These are phyloP conservation scores for Pholiota adiposa DNA, from an alignment of 1,284 basidiomycete species.

Conservation along the genomic window DNA sequence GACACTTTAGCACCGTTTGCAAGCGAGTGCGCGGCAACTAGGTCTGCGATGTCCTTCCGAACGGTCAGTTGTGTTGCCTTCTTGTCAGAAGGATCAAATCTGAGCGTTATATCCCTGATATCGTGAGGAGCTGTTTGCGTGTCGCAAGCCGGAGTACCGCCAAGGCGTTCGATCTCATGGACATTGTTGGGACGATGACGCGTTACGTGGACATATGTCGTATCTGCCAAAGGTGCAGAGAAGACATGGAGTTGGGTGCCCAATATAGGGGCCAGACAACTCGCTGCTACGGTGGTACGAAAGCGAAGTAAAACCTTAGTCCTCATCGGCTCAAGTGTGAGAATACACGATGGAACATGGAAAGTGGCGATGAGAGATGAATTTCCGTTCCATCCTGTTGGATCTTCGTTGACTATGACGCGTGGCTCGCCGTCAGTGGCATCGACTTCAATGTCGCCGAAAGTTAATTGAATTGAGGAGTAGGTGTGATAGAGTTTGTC, in stretches of 20 bases:
- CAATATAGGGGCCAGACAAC: no score
- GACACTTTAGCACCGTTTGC: conserved; percentile 24
- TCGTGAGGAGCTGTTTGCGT: neutral
- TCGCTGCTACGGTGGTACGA: no score
- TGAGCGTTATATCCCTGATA: neutral
- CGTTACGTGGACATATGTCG: conserved; percentile 37
- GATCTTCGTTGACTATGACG: conserved; percentile 38
- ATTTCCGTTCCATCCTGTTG: conserved; percentile 30
- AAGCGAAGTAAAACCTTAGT: conserved; percentile 34
- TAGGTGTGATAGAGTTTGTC: conserved; percentile 36
- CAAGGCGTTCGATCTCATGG: conserved; percentile 20
- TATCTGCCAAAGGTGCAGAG: conserved; percentile 33
- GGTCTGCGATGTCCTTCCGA: conserved; percentile 12
- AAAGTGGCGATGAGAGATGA: conserved; percentile 45
- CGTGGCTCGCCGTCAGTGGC: conserved; percentile 23
- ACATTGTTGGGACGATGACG: conserved; percentile 28
- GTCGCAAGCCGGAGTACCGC: neutral
- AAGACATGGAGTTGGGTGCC: no score
- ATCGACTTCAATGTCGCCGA: conserved; percentile 35
- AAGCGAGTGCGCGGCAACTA: conserved; percentile 6
- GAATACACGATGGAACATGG: conserved; percentile 37
- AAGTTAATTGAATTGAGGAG: conserved; percentile 36
- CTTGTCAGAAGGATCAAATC: conserved; percentile 11
- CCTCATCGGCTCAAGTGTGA: conserved; percentile 27
- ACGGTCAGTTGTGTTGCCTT: conserved; percentile 10